These are phyloP conservation scores for Dictyophora rubrovolvata DNA, from an alignment of 768 basidiomycete species.

Conservation along the genomic window DNA sequence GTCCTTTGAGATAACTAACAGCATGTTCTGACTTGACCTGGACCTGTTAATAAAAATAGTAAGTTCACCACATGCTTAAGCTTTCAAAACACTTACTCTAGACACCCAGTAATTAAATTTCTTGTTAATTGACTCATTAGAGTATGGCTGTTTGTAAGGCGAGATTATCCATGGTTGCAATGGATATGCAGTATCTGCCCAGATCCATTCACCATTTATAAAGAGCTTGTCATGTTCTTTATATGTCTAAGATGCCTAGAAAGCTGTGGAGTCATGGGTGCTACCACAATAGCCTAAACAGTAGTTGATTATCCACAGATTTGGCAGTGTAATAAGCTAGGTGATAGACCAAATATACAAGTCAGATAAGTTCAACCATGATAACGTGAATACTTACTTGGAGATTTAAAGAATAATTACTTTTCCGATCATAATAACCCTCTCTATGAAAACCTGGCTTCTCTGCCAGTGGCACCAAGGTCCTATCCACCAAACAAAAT, in stretches of 20 bases:
- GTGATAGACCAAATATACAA: too few relatives aligned
- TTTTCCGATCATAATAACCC: conserved; percentile 6
- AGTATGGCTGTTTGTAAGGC: conserved; percentile 23
- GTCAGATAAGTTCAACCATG: too few relatives aligned
- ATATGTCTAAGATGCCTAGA: conserved; percentile 13
- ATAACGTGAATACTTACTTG: background rate
- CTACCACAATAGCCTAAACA: conserved; percentile 20
- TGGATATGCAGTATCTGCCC: conserved; percentile 24
- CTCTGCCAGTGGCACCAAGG: background rate
- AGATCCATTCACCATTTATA: conserved; percentile 15
- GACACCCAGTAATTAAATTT: conserved; percentile 16
- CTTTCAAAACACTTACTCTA: background rate
- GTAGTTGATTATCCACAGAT: conserved; percentile 22
- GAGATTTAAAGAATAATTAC: conserved; percentile 7
- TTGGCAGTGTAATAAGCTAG: conserved; percentile 19
- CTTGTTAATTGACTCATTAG: conserved; percentile 16
- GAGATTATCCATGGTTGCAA: conserved; percentile 21
- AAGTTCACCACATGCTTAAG: too few relatives aligned
- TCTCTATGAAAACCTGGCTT: conserved; percentile 7
- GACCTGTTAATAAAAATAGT: conserved; percentile 8
- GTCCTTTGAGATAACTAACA: conserved; percentile 31
- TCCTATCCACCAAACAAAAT: conserved; percentile 11
- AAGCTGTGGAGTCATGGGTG: conserved; percentile 19
- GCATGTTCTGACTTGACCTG: conserved; percentile 30
- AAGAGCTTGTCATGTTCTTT: conserved; percentile 12